Evolutionary conservation across 1,284 basidiomycete genomes (phyloP).

Genomic region (Boletellus sp.): DNA sequence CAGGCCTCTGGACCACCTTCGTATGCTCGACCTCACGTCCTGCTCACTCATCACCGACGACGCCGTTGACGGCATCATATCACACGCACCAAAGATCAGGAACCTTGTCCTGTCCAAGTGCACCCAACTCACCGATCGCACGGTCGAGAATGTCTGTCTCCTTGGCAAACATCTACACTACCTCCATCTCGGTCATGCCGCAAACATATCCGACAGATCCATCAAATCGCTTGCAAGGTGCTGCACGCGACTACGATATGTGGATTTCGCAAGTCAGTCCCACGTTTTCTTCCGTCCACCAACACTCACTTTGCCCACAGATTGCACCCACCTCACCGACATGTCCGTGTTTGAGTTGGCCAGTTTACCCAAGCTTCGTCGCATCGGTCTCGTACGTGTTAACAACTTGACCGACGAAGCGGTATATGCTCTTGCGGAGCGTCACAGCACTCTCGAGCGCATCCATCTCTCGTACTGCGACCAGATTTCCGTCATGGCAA

Average conservation of each 20-base stretch:
- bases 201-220: conserved; percentile 85
- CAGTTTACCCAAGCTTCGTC: conserved; percentile 83
- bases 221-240: conserved; percentile 81
- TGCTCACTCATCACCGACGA: conserved; percentile 84
- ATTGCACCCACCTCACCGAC: conserved; percentile 87
- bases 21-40: conserved; percentile 87
- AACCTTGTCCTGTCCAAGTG: conserved; percentile 95
- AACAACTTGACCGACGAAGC: conserved; percentile 91
- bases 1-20: conserved; percentile 73
- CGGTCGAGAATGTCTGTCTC: conserved; percentile 81
- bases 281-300: not conserved
- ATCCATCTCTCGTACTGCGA: conserved; percentile 98
- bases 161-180: conserved; percentile 93
- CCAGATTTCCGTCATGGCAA: conserved; percentile 87
- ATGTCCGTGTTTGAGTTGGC: conserved; percentile 92
- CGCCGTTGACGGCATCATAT: conserved; percentile 86
- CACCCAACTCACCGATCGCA: conserved; percentile 77
- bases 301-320: conserved; percentile 38
- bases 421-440: conserved; percentile 81
- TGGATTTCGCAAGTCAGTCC: conserved; percentile 91
- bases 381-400: conserved; percentile 94
- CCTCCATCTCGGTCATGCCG: conserved; percentile 91
- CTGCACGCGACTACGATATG: conserved; percentile 92
- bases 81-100: conserved; percentile 86
- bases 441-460: conserved; percentile 83